phyloP scores from a whole-genome alignment of 2,329 filamentous ascomycete genomes.

The Mycogone perniciosa region DNA sequence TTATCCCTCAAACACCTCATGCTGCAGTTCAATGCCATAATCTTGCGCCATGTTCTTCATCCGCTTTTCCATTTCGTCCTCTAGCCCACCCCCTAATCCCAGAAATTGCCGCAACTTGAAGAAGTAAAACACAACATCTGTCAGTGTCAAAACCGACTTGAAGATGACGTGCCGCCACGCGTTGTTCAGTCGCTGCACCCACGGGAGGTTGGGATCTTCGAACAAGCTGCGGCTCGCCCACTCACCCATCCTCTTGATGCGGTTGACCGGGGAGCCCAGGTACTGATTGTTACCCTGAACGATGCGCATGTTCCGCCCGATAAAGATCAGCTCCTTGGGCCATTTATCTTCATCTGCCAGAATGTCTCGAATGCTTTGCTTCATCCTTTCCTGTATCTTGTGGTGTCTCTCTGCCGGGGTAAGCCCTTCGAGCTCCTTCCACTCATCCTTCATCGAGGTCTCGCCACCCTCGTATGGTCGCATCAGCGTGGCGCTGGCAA shows the following conservation, averaged over 20 bases:
- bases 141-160: constrained; percentile 64
- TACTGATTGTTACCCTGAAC: constrained; percentile 92
- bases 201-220: constrained; percentile 60
- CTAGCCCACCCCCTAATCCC: constrained; percentile 76
- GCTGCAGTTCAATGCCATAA: constrained; percentile 85
- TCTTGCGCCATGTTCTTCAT: constrained; percentile 87
- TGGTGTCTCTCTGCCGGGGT: constrained; percentile 69
- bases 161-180: constrained; percentile 78
- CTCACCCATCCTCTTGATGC: constrained; percentile 86
- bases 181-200: constrained; percentile 58
- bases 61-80: constrained; percentile 82
- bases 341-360: constrained; percentile 81
- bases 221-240: constrained; percentile 86
- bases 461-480: constrained; percentile 85
- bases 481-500: constrained; percentile 85
- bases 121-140: constrained; percentile 78
- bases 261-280: constrained; percentile 81
- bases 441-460: constrained; percentile 52
- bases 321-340: constrained; percentile 87
- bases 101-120: constrained; percentile 71
- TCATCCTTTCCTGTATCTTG: constrained; percentile 82
- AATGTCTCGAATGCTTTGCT: constrained; percentile 60
- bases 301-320: constrained; percentile 85
- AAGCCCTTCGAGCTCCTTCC: constrained; percentile 53
- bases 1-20: constrained; percentile 80